These are phyloP conservation scores for Mariannaea sp. DNA, from an alignment of 2,329 filamentous ascomycete species.

Conservation along the genomic window DNA sequence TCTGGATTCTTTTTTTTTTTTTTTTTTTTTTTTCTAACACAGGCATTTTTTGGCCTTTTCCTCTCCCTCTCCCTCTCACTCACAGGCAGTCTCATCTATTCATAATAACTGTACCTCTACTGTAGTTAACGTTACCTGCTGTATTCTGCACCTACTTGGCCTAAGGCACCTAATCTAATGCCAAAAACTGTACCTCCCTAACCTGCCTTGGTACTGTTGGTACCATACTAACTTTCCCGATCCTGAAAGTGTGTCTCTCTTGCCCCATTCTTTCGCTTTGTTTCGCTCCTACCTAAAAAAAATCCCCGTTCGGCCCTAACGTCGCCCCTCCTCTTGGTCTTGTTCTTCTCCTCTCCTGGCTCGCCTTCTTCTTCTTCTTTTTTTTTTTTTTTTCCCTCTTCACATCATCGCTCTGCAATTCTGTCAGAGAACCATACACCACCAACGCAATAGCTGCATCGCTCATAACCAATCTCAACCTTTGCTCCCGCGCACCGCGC, in stretches of 20 bases:
- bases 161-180: too few species aligned
- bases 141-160: too few species aligned
- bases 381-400: constrained; percentile 25
- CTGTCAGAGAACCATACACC: constrained; percentile 30
- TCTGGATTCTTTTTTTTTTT: too few species aligned
- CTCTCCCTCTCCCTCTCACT: too few species aligned
- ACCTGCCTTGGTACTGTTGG: constrained; percentile 13
- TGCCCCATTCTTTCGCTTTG: constrained; percentile 32
- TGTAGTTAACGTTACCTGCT: too few species aligned
- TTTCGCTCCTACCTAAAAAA: constrained; percentile 23
- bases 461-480: constrained; percentile 13
- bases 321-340: constrained; percentile 28
- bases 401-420: constrained; percentile 34
- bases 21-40: too few species aligned
- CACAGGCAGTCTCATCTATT: too few species aligned
- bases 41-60: neutral
- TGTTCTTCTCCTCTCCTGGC: constrained; percentile 26
- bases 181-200: neutral
- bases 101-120: too few species aligned
- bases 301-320: constrained; percentile 37
- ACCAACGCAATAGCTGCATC: constrained; percentile 8
- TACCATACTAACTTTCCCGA: too few species aligned
- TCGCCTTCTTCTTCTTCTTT: constrained; percentile 20
- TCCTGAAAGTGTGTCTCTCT: neutral
- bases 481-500: constrained; percentile 29